Conservation (phyloP, 1,284 basidiomycete species). For the Gomphus sp. region DNA sequence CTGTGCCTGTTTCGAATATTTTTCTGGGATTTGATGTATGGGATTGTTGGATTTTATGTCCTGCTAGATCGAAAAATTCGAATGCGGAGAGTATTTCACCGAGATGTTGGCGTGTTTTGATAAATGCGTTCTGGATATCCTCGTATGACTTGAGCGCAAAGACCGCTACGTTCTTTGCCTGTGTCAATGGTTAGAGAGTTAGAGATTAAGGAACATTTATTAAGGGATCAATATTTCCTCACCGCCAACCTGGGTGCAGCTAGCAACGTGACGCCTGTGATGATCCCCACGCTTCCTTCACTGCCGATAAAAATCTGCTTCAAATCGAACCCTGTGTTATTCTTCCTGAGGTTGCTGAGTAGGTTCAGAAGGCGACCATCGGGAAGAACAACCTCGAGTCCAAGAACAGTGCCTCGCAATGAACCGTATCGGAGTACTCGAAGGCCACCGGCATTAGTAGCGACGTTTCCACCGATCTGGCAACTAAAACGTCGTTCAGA, state of each 20-base stretch:
- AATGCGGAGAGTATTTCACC: conserved; percentile 98
- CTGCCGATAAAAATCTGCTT: conserved; percentile 99
- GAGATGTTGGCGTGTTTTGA: conserved; percentile 55
- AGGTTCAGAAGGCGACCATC: conserved; percentile 94
- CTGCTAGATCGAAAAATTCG: conserved; percentile 89
- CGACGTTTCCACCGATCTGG: conserved; percentile 96
- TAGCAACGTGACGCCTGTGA: conserved; percentile 32
- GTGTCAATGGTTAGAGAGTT: background rate
- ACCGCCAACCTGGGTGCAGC: conserved; percentile 40
- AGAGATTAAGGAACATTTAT: background rate
- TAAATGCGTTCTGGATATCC: conserved; percentile 41
- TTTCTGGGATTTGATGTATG: conserved; percentile 45
- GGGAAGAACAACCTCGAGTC: conserved; percentile 94
- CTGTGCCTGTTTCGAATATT: conserved; percentile 63
- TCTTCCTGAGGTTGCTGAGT: conserved; percentile 82
- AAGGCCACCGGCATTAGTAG: conserved; percentile 96
- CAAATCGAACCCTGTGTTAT: conserved; percentile 94
- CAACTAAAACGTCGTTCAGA: conserved; percentile 38
- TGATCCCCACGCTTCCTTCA: conserved; percentile 63
- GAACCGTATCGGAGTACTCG: conserved; percentile 92
- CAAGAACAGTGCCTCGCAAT: conserved; percentile 90
- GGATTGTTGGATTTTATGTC: conserved; percentile 69
- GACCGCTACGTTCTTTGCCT: conserved; percentile 29
- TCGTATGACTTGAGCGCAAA: conserved; percentile 44
- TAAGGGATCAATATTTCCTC: conserved; percentile 23